Base-by-base conservation (phyloP, 202 grass and related monocot species). In the Brachypodium distachyon region DNA sequence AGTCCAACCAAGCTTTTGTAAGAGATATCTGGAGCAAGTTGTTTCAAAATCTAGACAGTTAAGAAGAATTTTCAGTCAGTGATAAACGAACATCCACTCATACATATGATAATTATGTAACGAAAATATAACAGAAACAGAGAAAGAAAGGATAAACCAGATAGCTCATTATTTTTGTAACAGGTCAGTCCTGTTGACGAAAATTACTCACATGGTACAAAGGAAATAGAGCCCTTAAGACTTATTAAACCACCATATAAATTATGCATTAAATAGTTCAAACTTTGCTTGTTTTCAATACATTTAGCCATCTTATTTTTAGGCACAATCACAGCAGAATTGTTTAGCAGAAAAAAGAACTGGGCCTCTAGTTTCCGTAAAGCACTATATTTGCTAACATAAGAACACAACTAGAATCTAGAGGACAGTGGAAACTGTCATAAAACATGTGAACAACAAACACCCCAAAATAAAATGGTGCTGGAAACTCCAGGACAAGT, bases 1-100 rank as follows among this genome's bases (percentile, higher is more conserved):
- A 99, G 89, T 46, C 89, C 85, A 57, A 99, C 87, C 70, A 99
- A 88, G 74, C 87, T 96, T 64, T 81, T 91, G 49, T 99, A 92
- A 63, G 87, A 82, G 9, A 78, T 84, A 77, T 99, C 96, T 31
- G 80, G 85, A 28, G 96, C 96, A 62, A 99, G 70, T 80, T 99
- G 89, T 50, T 90, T 87, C 61, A 99, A 72, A 77, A 99, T 88
- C 96, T 99, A n/a, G n/a, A n/a, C n/a, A 83, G 34, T 77, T 61
- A 6, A 83, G 65, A 67, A 27, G n/a, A 85, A 84, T 70, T 16
- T 60, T 83, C 39, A 37, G 37, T 32, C 13, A 29, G 72, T 66
- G 6, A 62, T 83, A 37, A 70, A 47, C 18, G 67, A 70, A 44
- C 42, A 61, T 12, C 22, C 2, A 48, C 68, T 46, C 21, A 49